Base-by-base conservation (phyloP, 1,284 basidiomycete genomes). In the Anthracocystis walkeri region DNA sequence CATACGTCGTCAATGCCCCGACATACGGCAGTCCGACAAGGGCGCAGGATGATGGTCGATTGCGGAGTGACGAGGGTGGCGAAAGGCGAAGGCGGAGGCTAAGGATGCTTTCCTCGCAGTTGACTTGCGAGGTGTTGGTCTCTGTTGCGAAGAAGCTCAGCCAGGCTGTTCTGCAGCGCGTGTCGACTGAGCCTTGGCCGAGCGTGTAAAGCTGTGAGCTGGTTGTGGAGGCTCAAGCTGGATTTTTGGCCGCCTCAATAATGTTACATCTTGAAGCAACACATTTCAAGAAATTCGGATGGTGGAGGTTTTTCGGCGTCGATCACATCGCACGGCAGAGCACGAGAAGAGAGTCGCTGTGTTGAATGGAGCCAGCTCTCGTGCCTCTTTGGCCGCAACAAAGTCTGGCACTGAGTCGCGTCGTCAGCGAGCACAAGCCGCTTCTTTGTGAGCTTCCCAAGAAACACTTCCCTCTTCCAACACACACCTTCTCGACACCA, bases 251-350 rank as follows among this genome's bases (percentile, higher is more conserved):
- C 46, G 20, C 21, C 14, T 23, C 5, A 11, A n/a, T 0, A 3
- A 2, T 67, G 65, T 67, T 61, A 67, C 27, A 12, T 33, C 49
- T 4, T 5, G 1, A 11, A 8, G 10, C 11, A 10, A 45, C 42
- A 56, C 21, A 6, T 21, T 21, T 38, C 27, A 18, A 3, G 23
- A 18, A 10, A 25, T 44, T 27, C 23, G 44, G n/a, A 18, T n/a
- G 50, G 65, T 68, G 65, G 65, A 68, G 65, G 65, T 62, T 63
- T 58, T 42, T 38, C 18, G 31, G 52, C 57, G 48, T 69, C 66
- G 66, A 69, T 69, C 66, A 69, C 65, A 62, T 62, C 44, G 65
- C 65, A 62, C 54, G 58, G 55, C 18, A 52, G 53, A 45, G 58
- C 49, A 62, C 51, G n/a, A 52, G 58, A 42, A 52, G 45, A 58